A percentile compares a stretch with the other conserved stretches of the same genome.
Evolutionary conservation across 805 yeast genomes (phyloP).

Genomic region (Schwanniomyces sp.): DNA sequence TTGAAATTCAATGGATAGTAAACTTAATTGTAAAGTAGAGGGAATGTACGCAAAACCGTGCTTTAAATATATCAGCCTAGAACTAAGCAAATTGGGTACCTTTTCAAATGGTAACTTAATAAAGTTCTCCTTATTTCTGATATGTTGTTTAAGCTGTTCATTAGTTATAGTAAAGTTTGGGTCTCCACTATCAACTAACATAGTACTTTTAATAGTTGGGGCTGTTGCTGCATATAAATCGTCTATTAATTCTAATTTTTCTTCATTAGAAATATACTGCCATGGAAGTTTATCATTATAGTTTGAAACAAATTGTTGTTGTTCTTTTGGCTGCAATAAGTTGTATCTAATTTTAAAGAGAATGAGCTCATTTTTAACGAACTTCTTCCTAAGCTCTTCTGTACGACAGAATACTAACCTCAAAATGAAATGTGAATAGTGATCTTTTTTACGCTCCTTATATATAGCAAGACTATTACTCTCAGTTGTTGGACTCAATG

Average conservation of each 20-base stretch:
- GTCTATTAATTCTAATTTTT: constrained; percentile 49
- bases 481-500: constrained; percentile 42
- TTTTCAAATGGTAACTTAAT: constrained; percentile 87
- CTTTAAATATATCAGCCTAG: constrained; percentile 65
- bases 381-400: constrained; percentile 78
- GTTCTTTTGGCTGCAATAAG: constrained; percentile 63
- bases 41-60: constrained; percentile 85
- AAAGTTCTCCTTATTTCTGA: constrained; percentile 57
- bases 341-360: constrained; percentile 75
- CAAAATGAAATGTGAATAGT: constrained; percentile 85
- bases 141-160: constrained; percentile 52
- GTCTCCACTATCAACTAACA: constrained; percentile 32
- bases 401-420: constrained; percentile 87
- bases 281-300: constrained; percentile 62
- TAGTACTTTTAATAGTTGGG: constrained; percentile 34
- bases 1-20: constrained; percentile 69
- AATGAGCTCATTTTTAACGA: constrained; percentile 71
- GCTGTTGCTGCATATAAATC: constrained; percentile 58
- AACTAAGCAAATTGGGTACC: constrained; percentile 73
- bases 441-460: constrained; percentile 80
- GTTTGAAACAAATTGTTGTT: constrained; percentile 63
- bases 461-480: constrained; percentile 25
- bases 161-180: constrained; percentile 33
- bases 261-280: constrained; percentile 64
- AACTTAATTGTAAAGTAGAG: constrained; percentile 69